phyloP scores from a whole-genome alignment of 2,329 filamentous ascomycete species.

The Penicillium concentricum region DNA sequence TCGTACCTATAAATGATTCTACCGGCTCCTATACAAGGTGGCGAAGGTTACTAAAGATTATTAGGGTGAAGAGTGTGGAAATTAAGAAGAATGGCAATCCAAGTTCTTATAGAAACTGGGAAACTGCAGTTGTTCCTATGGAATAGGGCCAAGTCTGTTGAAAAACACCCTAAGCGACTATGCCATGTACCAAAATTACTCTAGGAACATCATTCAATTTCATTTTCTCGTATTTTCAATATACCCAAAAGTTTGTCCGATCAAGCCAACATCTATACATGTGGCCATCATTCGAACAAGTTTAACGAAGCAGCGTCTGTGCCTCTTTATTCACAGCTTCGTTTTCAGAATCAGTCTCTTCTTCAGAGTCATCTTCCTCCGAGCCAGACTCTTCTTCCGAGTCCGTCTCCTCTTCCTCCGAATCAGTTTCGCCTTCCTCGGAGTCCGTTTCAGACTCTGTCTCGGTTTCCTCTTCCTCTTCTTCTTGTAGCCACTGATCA shows the following conservation, averaged over 20 bases:
- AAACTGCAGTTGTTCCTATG: background rate
- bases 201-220: background rate
- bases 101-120: background rate
- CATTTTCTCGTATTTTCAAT: background rate
- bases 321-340: slow-evolving; percentile 22
- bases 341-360: slow-evolving; percentile 38
- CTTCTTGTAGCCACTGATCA: slow-evolving; percentile 85
- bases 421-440: slow-evolving; percentile 44
- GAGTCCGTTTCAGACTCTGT: slow-evolving; percentile 54
- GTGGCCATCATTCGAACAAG: background rate
- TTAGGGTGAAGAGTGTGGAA: no score
- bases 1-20: no score
- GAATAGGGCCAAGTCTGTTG: background rate
- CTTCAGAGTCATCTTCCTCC: slow-evolving; percentile 44
- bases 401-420: slow-evolving; percentile 49
- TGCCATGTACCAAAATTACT: background rate
- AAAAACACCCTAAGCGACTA: background rate
- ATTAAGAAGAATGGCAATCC: background rate
- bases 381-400: slow-evolving; percentile 41
- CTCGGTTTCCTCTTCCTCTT: slow-evolving; percentile 59
- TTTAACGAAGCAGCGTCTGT: slow-evolving; percentile 16
- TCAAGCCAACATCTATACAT: slow-evolving; percentile 7
- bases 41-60: no score
- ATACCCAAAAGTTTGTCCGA: background rate
- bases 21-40: no score